Conservation (phyloP, 176 grass and related monocot genomes). For the Raddia guianensis region DNA sequence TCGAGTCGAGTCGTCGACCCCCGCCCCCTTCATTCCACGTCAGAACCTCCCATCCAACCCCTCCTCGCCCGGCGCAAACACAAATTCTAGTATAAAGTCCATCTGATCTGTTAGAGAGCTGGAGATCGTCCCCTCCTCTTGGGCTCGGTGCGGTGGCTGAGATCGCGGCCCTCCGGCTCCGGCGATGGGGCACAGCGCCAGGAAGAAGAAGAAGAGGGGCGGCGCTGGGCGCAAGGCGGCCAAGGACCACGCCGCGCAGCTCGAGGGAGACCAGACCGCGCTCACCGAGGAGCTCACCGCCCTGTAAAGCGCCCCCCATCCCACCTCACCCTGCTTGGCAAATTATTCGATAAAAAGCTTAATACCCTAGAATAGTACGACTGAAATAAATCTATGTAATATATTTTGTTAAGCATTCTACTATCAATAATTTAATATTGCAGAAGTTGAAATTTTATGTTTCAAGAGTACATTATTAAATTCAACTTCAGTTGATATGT, state of each 20-base stretch:
- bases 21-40: conserved; percentile 13
- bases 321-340: not conserved
- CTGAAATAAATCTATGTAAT: not conserved
- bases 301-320: conserved; percentile 53
- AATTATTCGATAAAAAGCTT: not conserved
- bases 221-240: conserved; percentile 55
- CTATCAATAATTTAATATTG: not conserved
- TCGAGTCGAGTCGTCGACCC: conserved; percentile 27
- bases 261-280: conserved; percentile 62
- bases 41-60: not conserved
- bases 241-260: conserved; percentile 73
- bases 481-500: not conserved
- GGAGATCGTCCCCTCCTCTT: not conserved
- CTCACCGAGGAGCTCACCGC: conserved; percentile 83
- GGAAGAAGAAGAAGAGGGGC: conserved; percentile 92
- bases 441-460: conserved; percentile 17
- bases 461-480: not conserved
- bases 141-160: not conserved
- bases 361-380: not conserved
- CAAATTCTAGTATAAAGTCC: not conserved
- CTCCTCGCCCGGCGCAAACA: not conserved
- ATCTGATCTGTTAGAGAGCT: not conserved
- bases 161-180: conserved; percentile 15
- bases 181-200: conserved; percentile 86
- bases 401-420: conserved; percentile 13